Percentiles rank a stretch among this genome's conserved stretches.
Conservation (phyloP, 805 yeast genomes). For the Wickerhamiella brachini region DNA sequence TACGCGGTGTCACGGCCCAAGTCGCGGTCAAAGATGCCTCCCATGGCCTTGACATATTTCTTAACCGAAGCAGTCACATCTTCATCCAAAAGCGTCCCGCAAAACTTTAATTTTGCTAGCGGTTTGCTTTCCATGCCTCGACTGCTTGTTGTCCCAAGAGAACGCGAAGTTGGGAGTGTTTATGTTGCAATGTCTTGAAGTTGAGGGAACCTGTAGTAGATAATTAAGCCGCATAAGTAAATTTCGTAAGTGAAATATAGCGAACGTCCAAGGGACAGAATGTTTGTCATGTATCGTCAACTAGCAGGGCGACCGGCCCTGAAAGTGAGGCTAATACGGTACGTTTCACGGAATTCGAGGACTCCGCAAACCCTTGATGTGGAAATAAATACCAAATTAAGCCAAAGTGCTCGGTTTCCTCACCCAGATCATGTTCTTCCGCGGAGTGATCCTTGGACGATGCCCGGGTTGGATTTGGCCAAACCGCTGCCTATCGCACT, state of each 20-base stretch:
- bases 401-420: not conserved
- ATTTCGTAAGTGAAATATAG: not conserved
- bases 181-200: not conserved
- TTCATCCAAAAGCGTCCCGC: slow-evolving; percentile 12
- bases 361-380: not conserved
- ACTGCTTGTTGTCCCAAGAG: not conserved
- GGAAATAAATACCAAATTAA: not conserved
- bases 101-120: not conserved
- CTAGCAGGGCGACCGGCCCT: not conserved
- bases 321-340: not conserved
- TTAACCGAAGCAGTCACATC: slow-evolving; percentile 9
- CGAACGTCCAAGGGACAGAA: too few species aligned
- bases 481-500: not conserved
- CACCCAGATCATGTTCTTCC: slow-evolving; percentile 1
- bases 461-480: not conserved
- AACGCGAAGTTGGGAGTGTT: not conserved
- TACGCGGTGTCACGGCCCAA: slow-evolving; percentile 18
- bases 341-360: not conserved
- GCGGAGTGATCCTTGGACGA: slow-evolving; percentile 1
- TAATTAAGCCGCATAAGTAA: not conserved
- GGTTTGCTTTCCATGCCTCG: not conserved
- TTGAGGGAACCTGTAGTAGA: not conserved
- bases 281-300: not conserved
- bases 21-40: slow-evolving; percentile 12
- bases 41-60: slow-evolving; percentile 11